These are phyloP conservation scores for Clarkia xantiana DNA, from an alignment of 345 rosid genomes.

Conservation along the genomic window DNA sequence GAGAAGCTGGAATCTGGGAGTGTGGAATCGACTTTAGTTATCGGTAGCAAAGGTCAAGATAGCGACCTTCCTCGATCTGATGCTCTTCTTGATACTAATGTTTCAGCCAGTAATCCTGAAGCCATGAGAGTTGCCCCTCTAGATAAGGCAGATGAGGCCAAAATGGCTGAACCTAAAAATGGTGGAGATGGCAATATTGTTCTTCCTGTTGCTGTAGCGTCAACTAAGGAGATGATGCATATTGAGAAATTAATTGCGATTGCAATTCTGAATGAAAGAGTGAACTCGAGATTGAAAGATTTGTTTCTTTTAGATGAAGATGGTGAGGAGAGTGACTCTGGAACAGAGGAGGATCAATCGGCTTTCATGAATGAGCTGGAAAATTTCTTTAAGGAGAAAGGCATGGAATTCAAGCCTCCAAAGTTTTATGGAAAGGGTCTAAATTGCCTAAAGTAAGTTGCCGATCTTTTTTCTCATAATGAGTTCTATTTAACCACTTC, in stretches of 20 bases:
- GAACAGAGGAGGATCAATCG: slow-evolving; percentile 51
- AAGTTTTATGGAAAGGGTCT: slow-evolving; percentile 57
- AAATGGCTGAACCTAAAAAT: slow-evolving; percentile 14
- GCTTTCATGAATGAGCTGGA: slow-evolving; percentile 48
- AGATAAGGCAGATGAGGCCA: slow-evolving; percentile 14
- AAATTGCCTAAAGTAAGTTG: slow-evolving; percentile 57
- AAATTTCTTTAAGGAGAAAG: slow-evolving; percentile 38
- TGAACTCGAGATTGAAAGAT: slow-evolving; percentile 20
- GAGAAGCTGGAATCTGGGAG: no score
- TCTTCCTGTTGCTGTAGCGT: slow-evolving; percentile 2
- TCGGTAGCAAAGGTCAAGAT: neutral
- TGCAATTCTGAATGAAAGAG: slow-evolving; percentile 16
- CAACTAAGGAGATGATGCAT: slow-evolving; percentile 16
- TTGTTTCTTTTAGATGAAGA: slow-evolving; percentile 32
- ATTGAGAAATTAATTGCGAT: slow-evolving; percentile 18
- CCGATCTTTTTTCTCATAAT: slow-evolving; percentile 14
- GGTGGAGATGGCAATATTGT: slow-evolving; percentile 13
- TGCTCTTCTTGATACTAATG: slow-evolving; percentile 10
- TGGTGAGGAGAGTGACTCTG: slow-evolving; percentile 44
- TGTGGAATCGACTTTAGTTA: neutral
- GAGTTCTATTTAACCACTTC: slow-evolving; percentile 2
- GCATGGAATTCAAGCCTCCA: slow-evolving; percentile 60
- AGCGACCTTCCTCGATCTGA: slow-evolving; percentile 13
- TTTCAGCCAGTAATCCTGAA: slow-evolving; percentile 12
- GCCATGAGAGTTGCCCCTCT: slow-evolving; percentile 12